These are phyloP conservation scores for Juncus effusus DNA, from an alignment of 176 grass and related monocot species.

Conservation along the genomic window DNA sequence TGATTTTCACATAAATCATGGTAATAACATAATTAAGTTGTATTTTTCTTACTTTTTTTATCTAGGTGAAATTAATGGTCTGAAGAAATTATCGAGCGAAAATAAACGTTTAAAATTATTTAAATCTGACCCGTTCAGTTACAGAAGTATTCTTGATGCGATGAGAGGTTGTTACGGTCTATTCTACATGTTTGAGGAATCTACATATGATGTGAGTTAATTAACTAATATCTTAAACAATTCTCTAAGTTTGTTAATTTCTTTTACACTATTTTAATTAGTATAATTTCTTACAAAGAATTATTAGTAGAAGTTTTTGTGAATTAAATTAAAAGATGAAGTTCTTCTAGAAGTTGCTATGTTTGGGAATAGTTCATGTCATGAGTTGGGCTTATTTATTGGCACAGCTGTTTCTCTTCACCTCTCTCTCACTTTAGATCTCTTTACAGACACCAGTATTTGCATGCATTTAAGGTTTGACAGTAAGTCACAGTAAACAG, in stretches of 20 bases:
- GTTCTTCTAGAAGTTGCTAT: not conserved
- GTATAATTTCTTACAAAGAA: too few relatives aligned
- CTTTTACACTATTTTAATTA: not conserved
- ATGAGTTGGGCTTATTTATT: conserved; percentile 48
- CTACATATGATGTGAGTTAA: conserved; percentile 43
- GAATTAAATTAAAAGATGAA: not conserved
- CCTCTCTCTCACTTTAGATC: conserved; percentile 4
- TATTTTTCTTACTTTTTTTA: not conserved
- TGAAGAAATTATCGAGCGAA: conserved; percentile 26
- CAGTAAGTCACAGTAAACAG: conserved; percentile 23
- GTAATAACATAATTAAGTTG: not conserved
- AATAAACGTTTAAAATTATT: conserved; percentile 56
- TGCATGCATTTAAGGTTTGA: conserved; percentile 30
- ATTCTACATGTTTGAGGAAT: conserved; percentile 88
- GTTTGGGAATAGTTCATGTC: conserved; percentile 16
- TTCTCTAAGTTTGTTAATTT: conserved; percentile 1
- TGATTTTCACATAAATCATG: not conserved
- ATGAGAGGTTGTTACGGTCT: conserved; percentile 70
- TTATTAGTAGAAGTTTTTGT: too few relatives aligned
- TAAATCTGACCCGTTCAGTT: conserved; percentile 74
- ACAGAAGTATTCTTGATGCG: conserved; percentile 88
- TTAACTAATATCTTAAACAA: not conserved
- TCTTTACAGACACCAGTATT: not conserved
- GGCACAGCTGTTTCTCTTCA: conserved; percentile 46
- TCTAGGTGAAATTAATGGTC: conserved; percentile 26